Conservation (phyloP, 805 yeast species). For the Candida verbasci region DNA sequence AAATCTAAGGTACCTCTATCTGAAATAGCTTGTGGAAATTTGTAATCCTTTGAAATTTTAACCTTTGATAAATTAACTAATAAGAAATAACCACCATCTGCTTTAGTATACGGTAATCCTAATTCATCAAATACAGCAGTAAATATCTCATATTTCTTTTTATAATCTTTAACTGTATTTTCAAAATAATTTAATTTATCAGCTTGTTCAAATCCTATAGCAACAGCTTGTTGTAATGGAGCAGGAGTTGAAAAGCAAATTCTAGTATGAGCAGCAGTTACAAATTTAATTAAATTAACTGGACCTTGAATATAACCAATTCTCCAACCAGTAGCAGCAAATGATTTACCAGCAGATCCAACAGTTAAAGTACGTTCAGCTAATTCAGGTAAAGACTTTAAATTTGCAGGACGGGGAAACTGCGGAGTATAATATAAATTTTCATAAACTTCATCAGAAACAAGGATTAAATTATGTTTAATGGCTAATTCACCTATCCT, state of each 20-base stretch:
- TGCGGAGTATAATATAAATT: conserved; percentile 66
- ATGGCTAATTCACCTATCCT: conserved; percentile 80
- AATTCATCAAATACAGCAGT: conserved; percentile 79
- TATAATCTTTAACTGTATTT: conserved; percentile 62
- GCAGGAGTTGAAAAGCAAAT: conserved; percentile 89
- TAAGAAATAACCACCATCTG: conserved; percentile 93
- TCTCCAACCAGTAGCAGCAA: conserved; percentile 99
- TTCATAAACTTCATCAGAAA: conserved; percentile 95
- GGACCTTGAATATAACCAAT: conserved; percentile 94
- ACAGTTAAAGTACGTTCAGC: conserved; percentile 78
- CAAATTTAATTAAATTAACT: conserved; percentile 74
- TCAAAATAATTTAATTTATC: conserved; percentile 62
- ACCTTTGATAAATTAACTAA: conserved; percentile 84
- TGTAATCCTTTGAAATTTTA: conserved; percentile 68
- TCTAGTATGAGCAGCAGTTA: conserved; percentile 86
- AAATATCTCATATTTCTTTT: conserved; percentile 67
- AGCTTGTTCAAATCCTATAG: conserved; percentile 69
- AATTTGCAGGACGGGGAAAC: conserved; percentile 81
- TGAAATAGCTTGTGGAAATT: conserved; percentile 65
- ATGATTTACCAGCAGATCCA: conserved; percentile 96
- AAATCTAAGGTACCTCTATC: conserved; percentile 74
- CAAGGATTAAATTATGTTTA: conserved; percentile 72
- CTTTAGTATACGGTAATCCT: conserved; percentile 80
- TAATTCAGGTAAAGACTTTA: conserved; percentile 64
- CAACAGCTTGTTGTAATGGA: conserved; percentile 89